Evolutionary conservation across 192 early-diverging fungal genomes (phyloP), one percentile per base, ranked within the genome.

Genomic region (Gaertneriomyces sp.): DNA sequence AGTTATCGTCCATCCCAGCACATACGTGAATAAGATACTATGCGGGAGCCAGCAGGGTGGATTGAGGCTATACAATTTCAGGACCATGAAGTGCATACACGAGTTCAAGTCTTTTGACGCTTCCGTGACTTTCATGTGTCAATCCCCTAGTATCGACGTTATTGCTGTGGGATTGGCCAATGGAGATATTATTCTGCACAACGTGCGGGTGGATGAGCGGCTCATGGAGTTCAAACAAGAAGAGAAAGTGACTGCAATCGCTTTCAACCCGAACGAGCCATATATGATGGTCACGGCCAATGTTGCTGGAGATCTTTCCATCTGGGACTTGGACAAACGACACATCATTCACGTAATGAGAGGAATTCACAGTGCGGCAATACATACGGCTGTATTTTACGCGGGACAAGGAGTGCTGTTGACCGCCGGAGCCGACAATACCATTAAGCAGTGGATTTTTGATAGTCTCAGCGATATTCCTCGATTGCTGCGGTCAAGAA

Each of bases 381-480:
- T 99, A 14, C 80, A 89, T 25, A 87, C 90, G 0, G 62, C 89
- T 11, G 79, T 93, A 45, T 98, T 94, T 73, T 76, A 96, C 62
- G 78, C 75, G 42, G 89, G 90, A 4, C 92, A 94, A 83, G 87
- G 91, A 12, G 75, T 99, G 53, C 74, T 98, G 54, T 70, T 99
- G 33, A 93, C 92, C 6, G 91, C 91, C 17, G 88, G 90, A 39
- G 74, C 80, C 3, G 96, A 99, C 76, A 99, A 99, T 65, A 77
- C 94, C 25, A 81, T 99, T 61, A 93, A 94, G 81, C 89, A 94
- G 78, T 99, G 95, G 94, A 85, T 96, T 42, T 99, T 98, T 79
- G 95, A 99, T 67, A 81, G 79, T 12, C 64, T 82, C 5, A 92
- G 94, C 72, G 89, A 89, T 33, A 71, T 75, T 10, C 93, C 93